A percentile compares a stretch with the other conserved stretches of the same genome.
These are phyloP conservation scores for Vaccinium darrowii DNA, from an alignment of 148 eudicot species.

Conservation along the genomic window DNA sequence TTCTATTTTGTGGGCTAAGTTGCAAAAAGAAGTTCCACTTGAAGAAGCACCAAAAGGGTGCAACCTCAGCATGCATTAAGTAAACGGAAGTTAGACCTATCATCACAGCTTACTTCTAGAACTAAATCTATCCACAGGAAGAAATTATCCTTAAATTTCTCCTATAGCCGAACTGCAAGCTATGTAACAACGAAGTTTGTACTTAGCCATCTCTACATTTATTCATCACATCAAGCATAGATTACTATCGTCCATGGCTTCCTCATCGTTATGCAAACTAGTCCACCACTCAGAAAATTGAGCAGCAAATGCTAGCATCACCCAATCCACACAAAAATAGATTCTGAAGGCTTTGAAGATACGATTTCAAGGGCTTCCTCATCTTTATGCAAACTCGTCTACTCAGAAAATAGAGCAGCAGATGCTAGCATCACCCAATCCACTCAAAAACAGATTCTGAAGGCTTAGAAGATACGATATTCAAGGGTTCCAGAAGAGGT, in stretches of 20 bases:
- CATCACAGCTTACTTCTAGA: neutral
- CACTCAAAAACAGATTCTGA: neutral
- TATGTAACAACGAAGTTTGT: neutral
- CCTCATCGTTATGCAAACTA: neutral
- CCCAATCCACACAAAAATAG: neutral
- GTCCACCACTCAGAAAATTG: neutral
- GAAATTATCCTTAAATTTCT: neutral
- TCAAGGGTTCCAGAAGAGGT: neutral
- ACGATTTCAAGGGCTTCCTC: neutral
- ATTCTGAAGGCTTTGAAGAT: neutral
- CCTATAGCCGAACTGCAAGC: neutral
- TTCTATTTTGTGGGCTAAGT: neutral
- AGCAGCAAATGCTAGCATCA: neutral
- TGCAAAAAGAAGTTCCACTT: neutral
- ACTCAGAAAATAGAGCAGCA: neutral
- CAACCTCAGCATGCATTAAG: neutral
- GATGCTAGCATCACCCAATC: neutral
- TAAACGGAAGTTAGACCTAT: neutral
- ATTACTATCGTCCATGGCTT: neutral
- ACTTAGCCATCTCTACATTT: neutral
- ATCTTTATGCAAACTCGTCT: neutral
- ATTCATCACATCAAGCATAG: neutral
- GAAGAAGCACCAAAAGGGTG: neutral
- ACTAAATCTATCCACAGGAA: neutral
- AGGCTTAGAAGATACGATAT: neutral